These are phyloP conservation scores for Colletotrichum melonis DNA, from an alignment of 2,329 filamentous ascomycete species.

Conservation along the genomic window DNA sequence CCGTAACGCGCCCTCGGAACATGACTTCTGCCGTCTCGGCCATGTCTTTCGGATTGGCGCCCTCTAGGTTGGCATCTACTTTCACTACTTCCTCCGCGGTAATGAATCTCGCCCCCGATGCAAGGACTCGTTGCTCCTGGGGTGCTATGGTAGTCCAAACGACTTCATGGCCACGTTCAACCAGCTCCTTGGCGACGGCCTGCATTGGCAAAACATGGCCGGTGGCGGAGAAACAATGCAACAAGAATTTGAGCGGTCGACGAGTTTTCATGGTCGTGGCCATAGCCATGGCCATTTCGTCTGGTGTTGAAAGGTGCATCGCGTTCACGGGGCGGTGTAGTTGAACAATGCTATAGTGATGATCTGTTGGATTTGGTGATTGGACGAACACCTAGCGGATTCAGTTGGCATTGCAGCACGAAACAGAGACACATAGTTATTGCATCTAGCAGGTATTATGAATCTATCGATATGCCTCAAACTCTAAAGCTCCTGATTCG, in stretches of 20 bases:
- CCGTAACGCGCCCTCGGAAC: conserved; percentile 44
- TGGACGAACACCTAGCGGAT: conserved; percentile 23
- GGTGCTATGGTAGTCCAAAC: conserved; percentile 49
- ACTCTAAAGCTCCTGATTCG: conserved; percentile 26
- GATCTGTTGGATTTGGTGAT: conserved; percentile 11
- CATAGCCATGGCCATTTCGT: not conserved
- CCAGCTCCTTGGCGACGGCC: conserved; percentile 50
- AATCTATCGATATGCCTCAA: conserved; percentile 8
- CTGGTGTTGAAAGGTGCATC: conserved; percentile 24
- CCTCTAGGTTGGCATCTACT: conserved; percentile 45
- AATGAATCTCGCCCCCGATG: conserved; percentile 48
- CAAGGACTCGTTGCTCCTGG: conserved; percentile 47
- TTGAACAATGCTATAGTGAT: not conserved
- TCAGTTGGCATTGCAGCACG: not conserved
- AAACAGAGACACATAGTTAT: not conserved
- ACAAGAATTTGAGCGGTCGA: conserved; percentile 46
- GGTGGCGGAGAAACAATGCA: conserved; percentile 53
- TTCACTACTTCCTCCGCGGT: conserved; percentile 44
- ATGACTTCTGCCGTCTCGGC: conserved; percentile 43
- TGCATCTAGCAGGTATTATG: conserved; percentile 15
- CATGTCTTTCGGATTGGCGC: conserved; percentile 43
- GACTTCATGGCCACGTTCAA: conserved; percentile 50
- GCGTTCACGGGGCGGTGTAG: not conserved
- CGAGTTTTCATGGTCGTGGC: not conserved
- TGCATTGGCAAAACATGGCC: conserved; percentile 54